Evolutionary conservation across 306 rosid genomes (phyloP), one percentile per base, ranked within the genome.

Genomic region (Prunus armeniaca): DNA sequence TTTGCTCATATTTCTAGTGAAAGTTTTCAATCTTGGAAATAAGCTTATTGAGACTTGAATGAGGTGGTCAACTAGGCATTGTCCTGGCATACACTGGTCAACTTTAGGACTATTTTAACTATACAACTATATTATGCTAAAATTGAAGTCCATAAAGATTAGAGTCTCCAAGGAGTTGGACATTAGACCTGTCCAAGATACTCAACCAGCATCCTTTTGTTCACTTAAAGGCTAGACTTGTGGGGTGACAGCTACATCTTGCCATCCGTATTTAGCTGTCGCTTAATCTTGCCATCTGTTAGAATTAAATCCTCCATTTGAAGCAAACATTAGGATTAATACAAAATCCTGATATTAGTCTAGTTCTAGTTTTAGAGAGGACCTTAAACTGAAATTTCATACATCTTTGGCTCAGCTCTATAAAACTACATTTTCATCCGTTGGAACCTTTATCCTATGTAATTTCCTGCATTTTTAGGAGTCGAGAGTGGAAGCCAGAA

Each of bases 401-500:
- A 27, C 46, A 27, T 28, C 18, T 17, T 27, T 50, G 43, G 45
- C 58, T 69, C 15, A 50, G 25, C 60, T 69, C 56, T 69, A 9
- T 15, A 52, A 4, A 12, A 27, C 25, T 27, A n/a, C 9, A 30
- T 27, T 13, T 32, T n/a, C 20, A 56, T 54, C 27, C 17, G 19
- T 30, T 38, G 49, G 3, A 64, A 20, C 63, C 32, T 30, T 20
- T 4, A 46, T 20, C 66, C 77, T 58, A 58, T 12, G 19, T 73
- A 68, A 75, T 77, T 55, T 72, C 50, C 5, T 55, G 67, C 34
- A 78, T 65, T 79, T 87, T 82, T 85, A 95, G 98, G 98, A 95
- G 88, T 82, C 84, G 86, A 62, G 99, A 95, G 77, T 95, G 99
- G 99, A 74, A 87, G 2, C 82, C 77, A 15, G 91, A 46, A 81